These are phyloP conservation scores for Isabelozyma pseudorhagii DNA, from an alignment of 805 yeast species.

Conservation along the genomic window DNA sequence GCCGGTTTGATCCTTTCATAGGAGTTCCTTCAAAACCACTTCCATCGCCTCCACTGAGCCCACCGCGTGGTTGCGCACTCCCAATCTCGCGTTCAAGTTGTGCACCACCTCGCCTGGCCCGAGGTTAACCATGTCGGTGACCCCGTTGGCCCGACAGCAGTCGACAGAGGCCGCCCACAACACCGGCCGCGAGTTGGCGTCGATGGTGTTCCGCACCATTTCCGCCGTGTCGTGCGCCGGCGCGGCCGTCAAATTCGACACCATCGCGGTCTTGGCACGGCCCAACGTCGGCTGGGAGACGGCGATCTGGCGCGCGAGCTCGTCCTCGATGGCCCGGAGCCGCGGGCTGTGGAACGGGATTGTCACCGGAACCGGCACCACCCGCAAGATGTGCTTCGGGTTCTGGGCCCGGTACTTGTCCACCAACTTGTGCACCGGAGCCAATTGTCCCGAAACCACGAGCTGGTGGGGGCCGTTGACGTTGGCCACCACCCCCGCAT, in stretches of 20 bases:
- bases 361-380: conserved; percentile 37
- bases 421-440: conserved; percentile 20
- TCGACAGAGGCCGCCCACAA: conserved; percentile 38
- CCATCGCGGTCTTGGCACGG: conserved; percentile 26
- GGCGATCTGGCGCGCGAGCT: conserved; percentile 19
- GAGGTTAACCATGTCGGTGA: conserved; percentile 22
- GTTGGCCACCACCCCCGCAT: conserved; percentile 41
- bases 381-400: conserved; percentile 18
- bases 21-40: background rate
- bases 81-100: conserved; percentile 15
- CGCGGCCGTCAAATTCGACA: conserved; percentile 35
- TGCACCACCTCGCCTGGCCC: conserved; percentile 41
- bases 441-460: conserved; percentile 41
- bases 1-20: too few relatives aligned
- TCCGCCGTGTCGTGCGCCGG: conserved; percentile 9
- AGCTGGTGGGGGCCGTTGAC: conserved; percentile 42
- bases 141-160: conserved; percentile 9
- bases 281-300: background rate
- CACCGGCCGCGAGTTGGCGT: conserved; percentile 43
- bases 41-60: conserved; percentile 5
- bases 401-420: conserved; percentile 10
- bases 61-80: conserved; percentile 5
- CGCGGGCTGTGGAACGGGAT: conserved; percentile 51
- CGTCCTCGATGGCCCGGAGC: conserved; percentile 34
- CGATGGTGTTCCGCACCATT: conserved; percentile 28